phyloP scores from a whole-genome alignment of 208 protist genomes.

The Wallacemonas collosoma region DNA sequence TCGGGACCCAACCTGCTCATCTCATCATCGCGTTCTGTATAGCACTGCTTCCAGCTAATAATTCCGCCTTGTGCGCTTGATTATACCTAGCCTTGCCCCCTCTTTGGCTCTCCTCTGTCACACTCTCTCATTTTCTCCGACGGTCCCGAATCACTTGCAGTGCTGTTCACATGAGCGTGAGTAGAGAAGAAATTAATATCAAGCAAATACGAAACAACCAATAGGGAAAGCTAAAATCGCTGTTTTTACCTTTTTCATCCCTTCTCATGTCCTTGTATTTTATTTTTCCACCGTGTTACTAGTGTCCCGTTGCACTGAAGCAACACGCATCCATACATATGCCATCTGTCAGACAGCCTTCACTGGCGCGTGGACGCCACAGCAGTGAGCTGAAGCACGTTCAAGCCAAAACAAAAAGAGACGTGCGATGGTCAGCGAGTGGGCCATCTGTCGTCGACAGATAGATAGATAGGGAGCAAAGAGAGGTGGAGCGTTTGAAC shows the following conservation, averaged over 20 bases:
- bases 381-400: neutral
- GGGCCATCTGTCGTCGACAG: too few species aligned
- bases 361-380: neutral
- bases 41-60: too few species aligned
- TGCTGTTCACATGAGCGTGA: neutral
- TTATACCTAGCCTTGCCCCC: too few species aligned
- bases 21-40: too few species aligned
- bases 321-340: neutral
- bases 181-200: neutral
- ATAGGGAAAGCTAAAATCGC: neutral
- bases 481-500: neutral
- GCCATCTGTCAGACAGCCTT: neutral
- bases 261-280: neutral
- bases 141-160: neutral
- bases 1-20: too few species aligned
- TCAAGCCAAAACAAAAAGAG: slow-evolving; percentile 1
- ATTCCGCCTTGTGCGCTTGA: too few species aligned
- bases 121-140: neutral
- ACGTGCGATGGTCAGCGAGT: too few species aligned
- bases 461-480: neutral
- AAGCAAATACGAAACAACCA: neutral
- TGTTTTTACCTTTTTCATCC: neutral
- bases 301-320: neutral
- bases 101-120: too few species aligned
- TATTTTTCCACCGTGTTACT: neutral